Percentiles rank a stretch among this genome's conserved stretches.
phyloP scores from a whole-genome alignment of 2,329 filamentous ascomycete species.

The Pseudocercospora cruenta region DNA sequence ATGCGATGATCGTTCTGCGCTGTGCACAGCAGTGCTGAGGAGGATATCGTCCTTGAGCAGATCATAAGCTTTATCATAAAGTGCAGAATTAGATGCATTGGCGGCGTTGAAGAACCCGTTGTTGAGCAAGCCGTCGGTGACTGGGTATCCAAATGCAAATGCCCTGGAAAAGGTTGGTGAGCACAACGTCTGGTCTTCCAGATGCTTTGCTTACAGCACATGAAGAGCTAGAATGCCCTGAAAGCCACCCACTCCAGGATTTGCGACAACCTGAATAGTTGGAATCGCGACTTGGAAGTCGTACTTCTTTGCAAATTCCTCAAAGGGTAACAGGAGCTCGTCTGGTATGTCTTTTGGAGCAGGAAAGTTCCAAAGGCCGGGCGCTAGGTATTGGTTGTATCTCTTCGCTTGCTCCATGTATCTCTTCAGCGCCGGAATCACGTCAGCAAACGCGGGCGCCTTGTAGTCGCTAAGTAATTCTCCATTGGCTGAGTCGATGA shows the following conservation, averaged over 20 bases:
- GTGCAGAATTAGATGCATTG: neutral
- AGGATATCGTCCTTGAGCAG: neutral
- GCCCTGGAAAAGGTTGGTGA: neutral
- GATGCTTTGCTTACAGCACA: slow-evolving; percentile 10
- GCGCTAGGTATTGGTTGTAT: slow-evolving; percentile 14
- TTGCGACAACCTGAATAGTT: slow-evolving; percentile 3
- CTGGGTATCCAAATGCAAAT: slow-evolving; percentile 5
- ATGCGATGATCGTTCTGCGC: neutral
- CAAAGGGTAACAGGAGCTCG: slow-evolving; percentile 14
- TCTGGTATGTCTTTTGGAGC: slow-evolving; percentile 7
- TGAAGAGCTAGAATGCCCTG: slow-evolving; percentile 9
- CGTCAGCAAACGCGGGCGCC: neutral
- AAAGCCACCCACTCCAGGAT: slow-evolving; percentile 12
- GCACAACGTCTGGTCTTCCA: neutral
- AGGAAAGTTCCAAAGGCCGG: slow-evolving; percentile 21
- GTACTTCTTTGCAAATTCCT: slow-evolving; percentile 16
- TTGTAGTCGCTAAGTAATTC: slow-evolving; percentile 5
- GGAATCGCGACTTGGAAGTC: slow-evolving; percentile 7
- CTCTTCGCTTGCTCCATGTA: slow-evolving; percentile 7
- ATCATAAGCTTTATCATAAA: slow-evolving; percentile 13
- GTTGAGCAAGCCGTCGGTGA: neutral
- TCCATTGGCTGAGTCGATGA: slow-evolving; percentile 8
- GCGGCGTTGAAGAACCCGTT: neutral
- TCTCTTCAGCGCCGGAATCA: neutral
- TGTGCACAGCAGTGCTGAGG: neutral